Percentiles rank a stretch among this genome's conserved stretches.
Evolutionary conservation across 2,329 filamentous ascomycete species (phyloP).

Genomic region (Bertia moriformis): DNA sequence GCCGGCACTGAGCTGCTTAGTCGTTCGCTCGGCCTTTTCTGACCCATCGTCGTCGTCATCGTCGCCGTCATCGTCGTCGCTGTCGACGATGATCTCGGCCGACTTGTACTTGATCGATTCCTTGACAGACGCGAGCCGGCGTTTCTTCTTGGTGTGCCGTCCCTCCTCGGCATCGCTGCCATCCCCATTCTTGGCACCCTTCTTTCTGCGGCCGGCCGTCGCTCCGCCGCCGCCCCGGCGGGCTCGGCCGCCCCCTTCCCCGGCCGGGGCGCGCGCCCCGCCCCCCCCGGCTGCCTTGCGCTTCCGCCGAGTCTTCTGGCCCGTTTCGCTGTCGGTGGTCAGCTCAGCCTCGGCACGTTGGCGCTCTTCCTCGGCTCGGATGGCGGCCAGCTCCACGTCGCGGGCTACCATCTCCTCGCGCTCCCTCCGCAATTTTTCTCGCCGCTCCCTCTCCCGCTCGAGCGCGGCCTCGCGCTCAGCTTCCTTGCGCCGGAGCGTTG

Average conservation of each 20-base stretch:
- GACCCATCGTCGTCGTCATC: constrained; percentile 9
- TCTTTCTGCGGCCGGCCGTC: constrained; percentile 60
- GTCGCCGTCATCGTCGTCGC: constrained; percentile 40
- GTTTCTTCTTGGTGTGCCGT: constrained; percentile 29
- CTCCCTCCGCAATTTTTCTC: constrained; percentile 74
- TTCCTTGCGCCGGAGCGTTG: constrained; percentile 64
- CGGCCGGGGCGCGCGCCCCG: constrained; percentile 14
- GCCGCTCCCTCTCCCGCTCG: constrained; percentile 57
- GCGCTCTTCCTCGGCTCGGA: constrained; percentile 57
- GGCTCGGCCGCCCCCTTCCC: constrained; percentile 15
- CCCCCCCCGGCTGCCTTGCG: constrained; percentile 43
- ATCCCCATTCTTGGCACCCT: constrained; percentile 27
- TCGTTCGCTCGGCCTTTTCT: constrained; percentile 8
- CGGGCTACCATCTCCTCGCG: constrained; percentile 66
- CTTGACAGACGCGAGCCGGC: background rate
- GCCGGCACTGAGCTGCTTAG: constrained; percentile 14
- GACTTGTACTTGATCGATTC: constrained; percentile 66
- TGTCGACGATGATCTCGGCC: constrained; percentile 68
- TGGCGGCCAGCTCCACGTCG: constrained; percentile 58
- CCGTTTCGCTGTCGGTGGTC: constrained; percentile 70
- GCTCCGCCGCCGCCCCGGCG: constrained; percentile 6
- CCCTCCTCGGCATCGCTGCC: constrained; percentile 43
- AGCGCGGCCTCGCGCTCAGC: constrained; percentile 57
- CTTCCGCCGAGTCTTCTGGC: constrained; percentile 67
- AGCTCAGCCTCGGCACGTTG: constrained; percentile 60